Percentiles rank a stretch among this genome's conserved stretches.
phyloP scores from a whole-genome alignment of 73 alveolate genomes.

The Tetrahymena malaccensis region DNA sequence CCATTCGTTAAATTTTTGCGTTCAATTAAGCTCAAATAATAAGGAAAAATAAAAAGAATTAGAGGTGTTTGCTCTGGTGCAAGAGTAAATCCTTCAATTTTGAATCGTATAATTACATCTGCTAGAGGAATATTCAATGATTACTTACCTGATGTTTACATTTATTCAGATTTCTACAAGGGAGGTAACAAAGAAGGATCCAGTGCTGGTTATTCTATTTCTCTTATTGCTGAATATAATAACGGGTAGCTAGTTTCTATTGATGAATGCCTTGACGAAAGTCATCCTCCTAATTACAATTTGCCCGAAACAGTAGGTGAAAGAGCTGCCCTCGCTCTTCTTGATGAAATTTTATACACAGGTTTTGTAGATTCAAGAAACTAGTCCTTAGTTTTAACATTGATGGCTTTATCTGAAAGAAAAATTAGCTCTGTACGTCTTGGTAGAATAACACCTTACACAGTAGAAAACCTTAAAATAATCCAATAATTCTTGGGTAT shows the following conservation, averaged over 20 bases:
- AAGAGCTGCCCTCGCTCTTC: conserved; percentile 69
- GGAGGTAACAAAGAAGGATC: conserved; percentile 66
- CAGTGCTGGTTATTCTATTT: conserved; percentile 81
- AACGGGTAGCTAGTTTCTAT: conserved; percentile 71
- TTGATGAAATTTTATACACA: conserved; percentile 78
- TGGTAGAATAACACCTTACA: conserved; percentile 75
- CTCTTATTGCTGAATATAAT: conserved; percentile 82
- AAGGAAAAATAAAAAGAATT: conserved; percentile 84
- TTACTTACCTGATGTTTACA: conserved; percentile 96
- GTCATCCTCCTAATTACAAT: conserved; percentile 55
- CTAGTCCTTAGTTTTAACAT: conserved; percentile 60
- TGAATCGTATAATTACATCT: conserved; percentile 70
- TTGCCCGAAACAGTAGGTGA: conserved; percentile 79
- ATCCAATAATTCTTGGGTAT: conserved; percentile 69
- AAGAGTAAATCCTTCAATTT: conserved; percentile 65
- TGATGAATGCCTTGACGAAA: conserved; percentile 49
- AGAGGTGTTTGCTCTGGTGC: conserved; percentile 84
- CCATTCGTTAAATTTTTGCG: conserved; percentile 69
- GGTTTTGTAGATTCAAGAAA: conserved; percentile 68
- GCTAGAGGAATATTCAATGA: conserved; percentile 87
- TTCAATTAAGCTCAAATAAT: conserved; percentile 65
- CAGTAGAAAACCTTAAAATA: conserved; percentile 63
- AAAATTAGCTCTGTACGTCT: conserved; percentile 71
- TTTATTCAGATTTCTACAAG: conserved; percentile 75
- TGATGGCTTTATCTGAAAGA: conserved; percentile 77